Base-by-base conservation (phyloP, 163 green algal species). In the Scenedesmus sp. region DNA sequence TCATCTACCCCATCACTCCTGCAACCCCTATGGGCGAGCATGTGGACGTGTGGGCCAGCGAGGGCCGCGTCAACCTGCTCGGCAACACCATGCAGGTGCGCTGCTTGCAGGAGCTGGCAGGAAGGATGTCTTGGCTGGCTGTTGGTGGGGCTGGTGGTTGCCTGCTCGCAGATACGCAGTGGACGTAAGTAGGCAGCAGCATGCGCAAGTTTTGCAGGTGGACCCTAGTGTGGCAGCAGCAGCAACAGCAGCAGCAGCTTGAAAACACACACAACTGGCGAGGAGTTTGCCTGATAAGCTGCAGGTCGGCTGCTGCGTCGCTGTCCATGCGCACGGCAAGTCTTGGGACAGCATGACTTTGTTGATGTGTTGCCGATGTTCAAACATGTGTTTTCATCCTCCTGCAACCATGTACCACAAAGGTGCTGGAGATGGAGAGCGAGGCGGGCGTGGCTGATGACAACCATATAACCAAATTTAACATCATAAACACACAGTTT, bases 1-100 rank as follows among this genome's bases (percentile, higher is more conserved):
- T 96, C 92, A 96, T 96, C 88, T 96, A 96, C 86, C 95, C 95
- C 26, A 96, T 96, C 56, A 96, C 95, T 5, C 95, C 95, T 18
- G 88, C 93, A 55, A 96, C 94, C 46, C 92, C 92, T 77, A 95
- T 95, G 93, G 94, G 92, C 52, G 95, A 96, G 91, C 46, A 90
- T 8, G 92, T 93, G 8, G 95, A 96, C 82, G 73, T 90, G 57
- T 96, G 95, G 95, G 15, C 92, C 10, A 62, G 87, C 2, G 94
- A 96, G 62, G 92, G 93, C 16, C 88, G 93, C 20, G 88, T 88
- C 18, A 96, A 96, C 88, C 86, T 95, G 54, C 93, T 92, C 55
- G 89, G 89, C 87, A 95, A 96, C 82, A 90, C 95, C 23, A 95
- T 96, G 94, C 89, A 92, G 90, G 88, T 92, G 74, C 16, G 87